A percentile compares a stretch with the other conserved stretches of the same genome.
Conservation (phyloP, 495 filamentous ascomycete species). For the Lentithecium fluviatile region DNA sequence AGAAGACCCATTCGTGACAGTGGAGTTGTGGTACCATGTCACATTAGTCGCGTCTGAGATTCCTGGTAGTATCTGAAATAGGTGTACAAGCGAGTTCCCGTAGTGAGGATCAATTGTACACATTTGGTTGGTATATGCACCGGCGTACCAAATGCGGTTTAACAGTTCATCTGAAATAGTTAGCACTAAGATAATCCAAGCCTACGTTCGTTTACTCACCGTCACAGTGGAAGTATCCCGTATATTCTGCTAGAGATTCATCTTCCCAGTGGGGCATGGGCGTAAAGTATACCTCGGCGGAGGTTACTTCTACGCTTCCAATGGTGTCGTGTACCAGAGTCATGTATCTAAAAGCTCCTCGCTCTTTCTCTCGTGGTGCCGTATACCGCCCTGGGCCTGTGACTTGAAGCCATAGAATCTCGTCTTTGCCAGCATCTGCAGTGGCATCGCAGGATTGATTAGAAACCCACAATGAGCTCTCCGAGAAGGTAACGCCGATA, state of each 20-base stretch:
- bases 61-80: conserved; percentile 11
- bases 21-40: conserved; percentile 40
- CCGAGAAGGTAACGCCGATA: conserved; percentile 49
- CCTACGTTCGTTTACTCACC: conserved; percentile 19
- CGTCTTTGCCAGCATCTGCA: conserved; percentile 45
- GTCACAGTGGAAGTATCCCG: conserved; percentile 51
- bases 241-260: conserved; percentile 41
- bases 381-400: conserved; percentile 42
- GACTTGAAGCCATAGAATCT: conserved; percentile 44
- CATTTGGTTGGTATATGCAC: conserved; percentile 60
- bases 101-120: conserved; percentile 53
- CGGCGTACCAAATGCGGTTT: conserved; percentile 64
- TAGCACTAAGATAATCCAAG: conserved; percentile 3
- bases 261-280: conserved; percentile 34
- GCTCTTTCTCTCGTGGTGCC: conserved; percentile 40
- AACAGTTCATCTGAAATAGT: conserved; percentile 46
- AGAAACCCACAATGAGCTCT: conserved; percentile 48
- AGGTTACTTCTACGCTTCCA: conserved; percentile 32
- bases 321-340: conserved; percentile 39
- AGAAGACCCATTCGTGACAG: conserved; percentile 52
- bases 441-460: conserved; percentile 48
- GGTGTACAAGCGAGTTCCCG: conserved; percentile 50
- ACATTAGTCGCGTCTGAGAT: conserved; percentile 32
- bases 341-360: conserved; percentile 50
- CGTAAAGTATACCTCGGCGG: conserved; percentile 33